phyloP scores from a whole-genome alignment of 2,329 filamentous ascomycete genomes.

The Blastomyces parvus region DNA sequence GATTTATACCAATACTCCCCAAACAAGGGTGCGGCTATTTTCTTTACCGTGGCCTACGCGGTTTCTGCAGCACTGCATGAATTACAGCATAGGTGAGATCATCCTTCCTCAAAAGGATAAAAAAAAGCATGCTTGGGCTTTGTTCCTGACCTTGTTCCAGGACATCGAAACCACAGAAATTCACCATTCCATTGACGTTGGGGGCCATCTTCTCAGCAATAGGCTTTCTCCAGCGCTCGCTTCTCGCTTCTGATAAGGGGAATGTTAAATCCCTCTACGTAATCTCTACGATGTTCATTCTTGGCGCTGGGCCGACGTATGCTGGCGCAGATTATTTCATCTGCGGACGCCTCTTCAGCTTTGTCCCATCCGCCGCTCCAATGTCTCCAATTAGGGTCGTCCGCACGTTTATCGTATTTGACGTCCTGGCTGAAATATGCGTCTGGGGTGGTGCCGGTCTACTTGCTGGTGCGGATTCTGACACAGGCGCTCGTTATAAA shows the following conservation, averaged over 20 bases:
- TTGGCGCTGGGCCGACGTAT: conserved; percentile 12
- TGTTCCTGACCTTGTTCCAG: background rate
- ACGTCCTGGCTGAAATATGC: conserved; percentile 12
- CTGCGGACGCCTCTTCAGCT: conserved; percentile 12
- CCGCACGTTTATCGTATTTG: conserved; percentile 12
- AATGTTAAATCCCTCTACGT: conserved; percentile 4
- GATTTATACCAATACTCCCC: conserved; percentile 7
- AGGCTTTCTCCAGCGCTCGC: conserved; percentile 9
- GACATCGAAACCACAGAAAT: conserved; percentile 9
- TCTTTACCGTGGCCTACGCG: conserved; percentile 1
- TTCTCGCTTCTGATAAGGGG: conserved; percentile 6
- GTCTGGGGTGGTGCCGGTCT: conserved; percentile 10
- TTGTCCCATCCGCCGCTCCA: conserved; percentile 9
- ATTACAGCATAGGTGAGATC: conserved; percentile 1
- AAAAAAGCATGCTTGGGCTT: background rate
- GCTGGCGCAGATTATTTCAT: conserved; percentile 14
- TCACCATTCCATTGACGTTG: conserved; percentile 10
- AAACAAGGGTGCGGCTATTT: conserved; percentile 4
- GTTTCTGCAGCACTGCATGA: conserved; percentile 3
- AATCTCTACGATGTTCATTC: conserved; percentile 11
- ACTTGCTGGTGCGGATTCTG: background rate
- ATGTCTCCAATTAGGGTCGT: conserved; percentile 11
- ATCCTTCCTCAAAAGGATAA: background rate
- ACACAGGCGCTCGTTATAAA: conserved; percentile 1
- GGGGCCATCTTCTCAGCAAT: conserved; percentile 10